These are phyloP conservation scores for Penicillium coffeae DNA, from an alignment of 495 filamentous ascomycete species.

Conservation along the genomic window DNA sequence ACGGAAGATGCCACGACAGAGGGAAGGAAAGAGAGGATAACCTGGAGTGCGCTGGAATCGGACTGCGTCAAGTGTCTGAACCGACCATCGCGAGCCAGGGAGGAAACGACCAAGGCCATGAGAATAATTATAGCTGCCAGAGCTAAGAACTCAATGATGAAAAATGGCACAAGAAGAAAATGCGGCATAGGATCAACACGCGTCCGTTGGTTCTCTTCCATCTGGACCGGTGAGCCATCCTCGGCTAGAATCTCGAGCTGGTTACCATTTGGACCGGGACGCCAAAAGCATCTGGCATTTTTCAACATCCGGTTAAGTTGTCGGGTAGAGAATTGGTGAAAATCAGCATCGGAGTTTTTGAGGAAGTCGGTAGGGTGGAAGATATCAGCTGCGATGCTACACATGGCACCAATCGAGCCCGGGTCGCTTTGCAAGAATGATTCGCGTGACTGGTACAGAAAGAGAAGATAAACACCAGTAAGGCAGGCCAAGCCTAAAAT, in stretches of 20 bases:
- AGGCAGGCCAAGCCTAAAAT: slow-evolving; percentile 26
- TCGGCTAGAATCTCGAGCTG: slow-evolving; percentile 33
- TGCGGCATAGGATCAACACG: slow-evolving; percentile 37
- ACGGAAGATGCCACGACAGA: slow-evolving; percentile 38
- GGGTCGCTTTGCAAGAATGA: slow-evolving; percentile 40
- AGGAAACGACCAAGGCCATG: slow-evolving; percentile 31
- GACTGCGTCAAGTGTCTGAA: slow-evolving; percentile 36
- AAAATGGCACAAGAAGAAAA: slow-evolving; percentile 39
- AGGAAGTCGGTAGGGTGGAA: slow-evolving; percentile 33
- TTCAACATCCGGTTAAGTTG: slow-evolving; percentile 33
- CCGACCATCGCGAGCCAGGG: slow-evolving; percentile 29
- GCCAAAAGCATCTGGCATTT: slow-evolving; percentile 34
- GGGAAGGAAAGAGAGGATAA: slow-evolving; percentile 35
- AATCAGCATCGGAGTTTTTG: slow-evolving; percentile 25
- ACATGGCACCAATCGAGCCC: slow-evolving; percentile 41
- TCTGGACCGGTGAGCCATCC: slow-evolving; percentile 29
- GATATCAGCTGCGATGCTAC: slow-evolving; percentile 36
- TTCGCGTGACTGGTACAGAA: slow-evolving; percentile 27
- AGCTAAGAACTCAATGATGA: slow-evolving; percentile 36
- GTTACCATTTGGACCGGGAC: slow-evolving; percentile 25
- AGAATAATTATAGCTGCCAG: slow-evolving; percentile 33
- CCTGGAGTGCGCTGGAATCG: slow-evolving; percentile 34
- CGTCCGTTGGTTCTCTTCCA: slow-evolving; percentile 21
- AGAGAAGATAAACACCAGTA: slow-evolving; percentile 26
- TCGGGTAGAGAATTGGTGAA: slow-evolving; percentile 38